These are phyloP conservation scores for Mrakia gelida DNA, from an alignment of 768 basidiomycete species.

Conservation along the genomic window DNA sequence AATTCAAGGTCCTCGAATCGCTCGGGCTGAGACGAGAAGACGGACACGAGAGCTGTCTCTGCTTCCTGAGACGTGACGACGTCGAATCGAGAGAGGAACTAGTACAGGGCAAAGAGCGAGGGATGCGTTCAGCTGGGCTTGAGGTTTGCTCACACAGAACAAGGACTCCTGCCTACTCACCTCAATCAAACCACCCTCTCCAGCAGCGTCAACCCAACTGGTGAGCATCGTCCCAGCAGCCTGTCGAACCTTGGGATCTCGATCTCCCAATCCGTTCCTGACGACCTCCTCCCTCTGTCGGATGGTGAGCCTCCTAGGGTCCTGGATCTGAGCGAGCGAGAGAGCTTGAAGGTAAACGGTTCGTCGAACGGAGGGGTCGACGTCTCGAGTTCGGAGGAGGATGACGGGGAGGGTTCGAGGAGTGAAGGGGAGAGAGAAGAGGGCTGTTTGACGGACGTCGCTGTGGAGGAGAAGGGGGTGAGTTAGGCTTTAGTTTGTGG, in stretches of 20 bases:
- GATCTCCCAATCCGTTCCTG: slow-evolving; percentile 76
- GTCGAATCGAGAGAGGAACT: slow-evolving; percentile 44
- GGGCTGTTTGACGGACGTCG: slow-evolving; percentile 76
- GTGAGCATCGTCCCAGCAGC: slow-evolving; percentile 69
- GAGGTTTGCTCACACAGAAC: neutral
- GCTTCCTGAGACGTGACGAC: slow-evolving; percentile 51
- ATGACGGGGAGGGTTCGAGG: slow-evolving; percentile 59
- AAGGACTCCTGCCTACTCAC: slow-evolving; percentile 34
- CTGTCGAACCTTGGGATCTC: slow-evolving; percentile 65
- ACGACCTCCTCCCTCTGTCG: slow-evolving; percentile 73
- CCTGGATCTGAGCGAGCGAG: slow-evolving; percentile 57
- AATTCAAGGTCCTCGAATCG: slow-evolving; percentile 52
- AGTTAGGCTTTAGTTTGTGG: neutral
- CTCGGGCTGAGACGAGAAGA: slow-evolving; percentile 64
- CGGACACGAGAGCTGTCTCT: slow-evolving; percentile 66
- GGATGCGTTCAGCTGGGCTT: slow-evolving; percentile 44
- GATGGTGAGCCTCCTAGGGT: slow-evolving; percentile 60
- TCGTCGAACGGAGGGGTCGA: slow-evolving; percentile 68
- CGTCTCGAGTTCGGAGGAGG: slow-evolving; percentile 72
- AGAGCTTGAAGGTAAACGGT: slow-evolving; percentile 64
- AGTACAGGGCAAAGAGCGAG: slow-evolving; percentile 36
- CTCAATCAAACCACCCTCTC: slow-evolving; percentile 52
- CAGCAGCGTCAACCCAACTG: slow-evolving; percentile 56
- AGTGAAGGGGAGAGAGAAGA: slow-evolving; percentile 65
- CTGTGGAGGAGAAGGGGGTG: slow-evolving; percentile 46